A percentile compares a stretch with the other conserved stretches of the same genome.
Conservation (phyloP, 208 protist genomes). For the Leishmania gerbilli region DNA sequence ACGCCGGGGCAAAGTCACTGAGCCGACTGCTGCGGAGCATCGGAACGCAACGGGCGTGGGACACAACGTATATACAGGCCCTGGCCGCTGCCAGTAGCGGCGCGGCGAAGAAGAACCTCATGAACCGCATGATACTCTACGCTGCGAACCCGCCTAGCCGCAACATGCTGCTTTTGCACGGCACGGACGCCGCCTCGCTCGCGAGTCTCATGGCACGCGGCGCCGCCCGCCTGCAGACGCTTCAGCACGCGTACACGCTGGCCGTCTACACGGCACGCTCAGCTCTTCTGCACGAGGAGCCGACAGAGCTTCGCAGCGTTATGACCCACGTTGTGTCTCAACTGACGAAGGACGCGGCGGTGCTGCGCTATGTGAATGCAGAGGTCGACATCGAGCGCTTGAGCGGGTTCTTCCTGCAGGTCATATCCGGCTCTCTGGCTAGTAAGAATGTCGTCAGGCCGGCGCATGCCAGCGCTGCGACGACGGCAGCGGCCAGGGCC, state of each 20-base stretch:
- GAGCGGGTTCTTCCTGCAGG: slow-evolving; percentile 48
- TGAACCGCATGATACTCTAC: slow-evolving; percentile 72
- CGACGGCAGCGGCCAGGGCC: neutral
- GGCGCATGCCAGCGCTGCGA: neutral
- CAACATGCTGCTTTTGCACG: slow-evolving; percentile 65
- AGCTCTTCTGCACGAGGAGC: slow-evolving; percentile 48
- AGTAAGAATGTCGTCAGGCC: neutral
- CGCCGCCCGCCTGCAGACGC: slow-evolving; percentile 30
- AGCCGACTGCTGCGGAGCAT: slow-evolving; percentile 7
- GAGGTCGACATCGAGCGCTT: slow-evolving; percentile 71
- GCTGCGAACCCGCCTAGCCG: slow-evolving; percentile 76
- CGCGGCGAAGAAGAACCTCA: slow-evolving; percentile 53
- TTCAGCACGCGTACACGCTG: slow-evolving; percentile 43
- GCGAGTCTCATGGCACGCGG: slow-evolving; percentile 48
- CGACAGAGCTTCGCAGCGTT: slow-evolving; percentile 63
- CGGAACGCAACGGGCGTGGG: slow-evolving; percentile 16
- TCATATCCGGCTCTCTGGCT: slow-evolving; percentile 36
- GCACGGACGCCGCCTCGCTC: slow-evolving; percentile 35
- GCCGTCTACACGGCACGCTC: slow-evolving; percentile 61
- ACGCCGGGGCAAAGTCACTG: neutral
- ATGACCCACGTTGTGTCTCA: slow-evolving; percentile 68
- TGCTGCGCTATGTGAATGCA: slow-evolving; percentile 54
- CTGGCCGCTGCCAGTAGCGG: slow-evolving; percentile 20
- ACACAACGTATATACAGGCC: slow-evolving; percentile 19
- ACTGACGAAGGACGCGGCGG: slow-evolving; percentile 50